These are phyloP conservation scores for Lentinula aciculospora DNA, from an alignment of 768 basidiomycete genomes.

Conservation along the genomic window DNA sequence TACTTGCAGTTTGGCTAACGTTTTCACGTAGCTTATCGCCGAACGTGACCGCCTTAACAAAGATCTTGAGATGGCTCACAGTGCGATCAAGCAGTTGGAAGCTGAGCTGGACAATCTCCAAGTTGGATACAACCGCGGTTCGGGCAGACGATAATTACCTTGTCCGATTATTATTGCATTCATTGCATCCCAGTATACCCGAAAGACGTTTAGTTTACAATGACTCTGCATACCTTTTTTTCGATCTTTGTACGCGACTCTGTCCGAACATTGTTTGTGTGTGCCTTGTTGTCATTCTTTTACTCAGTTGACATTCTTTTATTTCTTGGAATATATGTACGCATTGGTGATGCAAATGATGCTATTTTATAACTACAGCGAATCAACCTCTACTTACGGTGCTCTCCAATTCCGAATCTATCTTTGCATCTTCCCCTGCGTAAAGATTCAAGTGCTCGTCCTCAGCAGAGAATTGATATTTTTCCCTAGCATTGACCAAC, in stretches of 20 bases:
- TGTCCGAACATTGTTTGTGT: not conserved
- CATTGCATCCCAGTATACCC: not conserved
- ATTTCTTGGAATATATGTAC: not conserved
- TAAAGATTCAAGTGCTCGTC: not conserved
- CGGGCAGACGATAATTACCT: conserved; percentile 61
- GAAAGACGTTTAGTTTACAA: not conserved
- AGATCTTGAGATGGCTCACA: conserved; percentile 90
- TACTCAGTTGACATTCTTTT: not conserved
- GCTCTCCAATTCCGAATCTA: not conserved
- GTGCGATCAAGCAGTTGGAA: conserved; percentile 87
- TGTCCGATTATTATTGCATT: too few relatives aligned
- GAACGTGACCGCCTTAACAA: conserved; percentile 99
- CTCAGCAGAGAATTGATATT: not conserved
- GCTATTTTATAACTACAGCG: not conserved
- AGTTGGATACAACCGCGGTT: conserved; percentile 77
- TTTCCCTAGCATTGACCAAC: not conserved
- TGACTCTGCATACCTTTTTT: not conserved
- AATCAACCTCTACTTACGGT: too few relatives aligned
- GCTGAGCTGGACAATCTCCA: conserved; percentile 87
- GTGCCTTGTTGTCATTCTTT: not conserved
- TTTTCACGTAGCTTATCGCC: conserved; percentile 73
- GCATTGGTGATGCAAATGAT: not conserved
- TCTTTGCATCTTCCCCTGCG: not conserved
- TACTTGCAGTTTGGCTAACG: conserved; percentile 16
- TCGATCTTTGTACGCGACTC: not conserved